Evolutionary conservation across 768 basidiomycete species (phyloP).

Genomic region (Dioszegia hungarica): DNA sequence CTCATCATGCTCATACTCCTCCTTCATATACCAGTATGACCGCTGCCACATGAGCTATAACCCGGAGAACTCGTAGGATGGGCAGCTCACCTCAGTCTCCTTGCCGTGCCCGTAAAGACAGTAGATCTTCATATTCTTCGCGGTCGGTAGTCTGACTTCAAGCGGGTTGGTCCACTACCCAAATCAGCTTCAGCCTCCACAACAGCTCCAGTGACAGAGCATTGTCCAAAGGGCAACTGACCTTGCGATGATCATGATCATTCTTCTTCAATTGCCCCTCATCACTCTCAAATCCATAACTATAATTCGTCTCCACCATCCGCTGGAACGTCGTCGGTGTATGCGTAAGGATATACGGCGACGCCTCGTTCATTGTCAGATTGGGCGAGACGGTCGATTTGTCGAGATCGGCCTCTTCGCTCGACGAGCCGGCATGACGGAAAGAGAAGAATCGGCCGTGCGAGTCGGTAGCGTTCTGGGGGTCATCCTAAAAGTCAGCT

Average conservation of each 20-base stretch:
- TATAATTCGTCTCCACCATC: slow-evolving; percentile 66
- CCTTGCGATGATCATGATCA: slow-evolving; percentile 38
- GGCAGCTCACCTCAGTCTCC: slow-evolving; percentile 72
- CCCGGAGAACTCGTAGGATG: neutral
- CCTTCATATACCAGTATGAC: slow-evolving; percentile 83
- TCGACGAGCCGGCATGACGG: slow-evolving; percentile 50
- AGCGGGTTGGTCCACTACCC: slow-evolving; percentile 77
- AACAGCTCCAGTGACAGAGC: neutral
- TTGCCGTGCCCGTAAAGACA: slow-evolving; percentile 95
- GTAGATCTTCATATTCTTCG: slow-evolving; percentile 85
- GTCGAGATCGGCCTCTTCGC: slow-evolving; percentile 23
- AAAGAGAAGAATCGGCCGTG: slow-evolving; percentile 84
- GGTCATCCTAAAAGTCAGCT: slow-evolving; percentile 69
- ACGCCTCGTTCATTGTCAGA: slow-evolving; percentile 58
- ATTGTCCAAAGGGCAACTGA: no score
- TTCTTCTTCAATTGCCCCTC: slow-evolving; percentile 52
- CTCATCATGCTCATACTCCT: slow-evolving; percentile 65
- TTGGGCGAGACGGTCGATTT: slow-evolving; percentile 40
- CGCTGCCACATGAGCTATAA: slow-evolving; percentile 53
- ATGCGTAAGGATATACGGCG: slow-evolving; percentile 56
- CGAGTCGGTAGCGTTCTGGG: slow-evolving; percentile 52
- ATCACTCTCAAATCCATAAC: slow-evolving; percentile 78
- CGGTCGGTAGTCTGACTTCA: slow-evolving; percentile 62
- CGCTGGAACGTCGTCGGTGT: slow-evolving; percentile 60
- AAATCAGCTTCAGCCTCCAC: slow-evolving; percentile 10